Conservation (phyloP, 2,329 filamentous ascomycete species). For the Byssothecium circinans region DNA sequence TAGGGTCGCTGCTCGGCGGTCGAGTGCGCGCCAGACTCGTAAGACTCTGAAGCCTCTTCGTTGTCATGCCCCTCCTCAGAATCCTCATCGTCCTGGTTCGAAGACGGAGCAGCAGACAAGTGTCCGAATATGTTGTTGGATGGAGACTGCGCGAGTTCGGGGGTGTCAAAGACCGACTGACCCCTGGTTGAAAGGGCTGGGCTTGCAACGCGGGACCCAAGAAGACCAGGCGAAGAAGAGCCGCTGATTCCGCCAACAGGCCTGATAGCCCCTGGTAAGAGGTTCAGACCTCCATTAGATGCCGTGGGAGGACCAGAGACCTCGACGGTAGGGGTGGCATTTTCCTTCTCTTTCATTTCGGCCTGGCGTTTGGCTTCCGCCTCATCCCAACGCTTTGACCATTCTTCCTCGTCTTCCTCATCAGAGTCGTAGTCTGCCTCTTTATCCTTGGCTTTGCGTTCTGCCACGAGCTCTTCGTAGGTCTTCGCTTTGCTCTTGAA, state of each 20-base stretch:
- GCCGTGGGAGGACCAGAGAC: background rate
- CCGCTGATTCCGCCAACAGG: conserved; percentile 24
- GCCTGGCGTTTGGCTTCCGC: conserved; percentile 33
- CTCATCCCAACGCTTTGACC: conserved; percentile 35
- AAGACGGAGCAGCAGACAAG: conserved; percentile 36
- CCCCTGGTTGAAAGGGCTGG: conserved; percentile 34
- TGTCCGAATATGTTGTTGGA: conserved; percentile 38
- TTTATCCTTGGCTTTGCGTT: conserved; percentile 40
- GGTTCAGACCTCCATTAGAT: background rate
- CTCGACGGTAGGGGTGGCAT: conserved; percentile 9
- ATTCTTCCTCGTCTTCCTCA: conserved; percentile 39
- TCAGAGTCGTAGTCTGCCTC: conserved; percentile 42
- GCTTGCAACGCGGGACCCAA: conserved; percentile 29
- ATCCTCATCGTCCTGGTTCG: conserved; percentile 23
- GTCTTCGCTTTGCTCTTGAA: conserved; percentile 37
- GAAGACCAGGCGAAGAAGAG: conserved; percentile 25
- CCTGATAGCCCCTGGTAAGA: conserved; percentile 3
- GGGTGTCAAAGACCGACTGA: conserved; percentile 36
- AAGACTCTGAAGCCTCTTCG: conserved; percentile 1
- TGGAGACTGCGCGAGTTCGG: conserved; percentile 22
- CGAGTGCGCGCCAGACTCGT: conserved; percentile 6
- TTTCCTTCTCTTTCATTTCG: conserved; percentile 26
- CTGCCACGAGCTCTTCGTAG: conserved; percentile 34
- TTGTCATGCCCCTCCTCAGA: background rate
- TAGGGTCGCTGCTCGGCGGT: background rate